Base-by-base conservation (phyloP, 306 rosid species). In the Ormosia semicastrata region DNA sequence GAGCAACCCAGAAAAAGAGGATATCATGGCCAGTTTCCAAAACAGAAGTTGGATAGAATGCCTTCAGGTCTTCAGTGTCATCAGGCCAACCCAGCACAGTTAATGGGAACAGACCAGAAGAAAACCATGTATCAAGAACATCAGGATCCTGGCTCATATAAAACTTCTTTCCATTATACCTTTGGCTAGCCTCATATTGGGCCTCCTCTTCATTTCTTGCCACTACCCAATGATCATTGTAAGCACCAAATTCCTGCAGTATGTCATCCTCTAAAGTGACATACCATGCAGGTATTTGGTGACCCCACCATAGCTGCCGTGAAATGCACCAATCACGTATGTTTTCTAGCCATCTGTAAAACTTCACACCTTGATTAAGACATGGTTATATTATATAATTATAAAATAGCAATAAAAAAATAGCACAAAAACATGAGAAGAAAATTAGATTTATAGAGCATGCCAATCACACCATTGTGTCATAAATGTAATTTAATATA, bases 281-380 rank as follows among this genome's bases (percentile, higher is more conserved):
- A 76, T 93, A 95, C 98, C 98, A 95, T 32, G 98, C 98, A 84
- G 99, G 99, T 76, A 93, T 82, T 33, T 88, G 94, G 78, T 95
- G 99, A 79, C 99, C 99, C 98, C 99, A 95, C 99, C 99, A 95
- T 12, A 95, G 93, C 86, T 95, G 97, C 82, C 98, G 89, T 77
- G 97, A 95, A 87, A 95, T 75, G 83, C 98, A 93, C 98, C 99
- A 95, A 84, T 95, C 99, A 46, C 89, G 96, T 53, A 93, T 95
- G 77, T 87, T 90, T 81, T 89, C 98, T 14, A 95, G 97, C 98
- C 99, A 95, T 88, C 99, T 95, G 88, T 65, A 80, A 89, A 43
- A 60, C 33, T 15, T 41, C 54, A 29, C 18, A 12, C 60, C 64
- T 74, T 64, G 46, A 82, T 65, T 15, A 80, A 58, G 34, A 65